Percentiles rank a stretch among this genome's conserved stretches.
phyloP scores from a whole-genome alignment of 2,329 filamentous ascomycete species.

The Eurotiales sp. region DNA sequence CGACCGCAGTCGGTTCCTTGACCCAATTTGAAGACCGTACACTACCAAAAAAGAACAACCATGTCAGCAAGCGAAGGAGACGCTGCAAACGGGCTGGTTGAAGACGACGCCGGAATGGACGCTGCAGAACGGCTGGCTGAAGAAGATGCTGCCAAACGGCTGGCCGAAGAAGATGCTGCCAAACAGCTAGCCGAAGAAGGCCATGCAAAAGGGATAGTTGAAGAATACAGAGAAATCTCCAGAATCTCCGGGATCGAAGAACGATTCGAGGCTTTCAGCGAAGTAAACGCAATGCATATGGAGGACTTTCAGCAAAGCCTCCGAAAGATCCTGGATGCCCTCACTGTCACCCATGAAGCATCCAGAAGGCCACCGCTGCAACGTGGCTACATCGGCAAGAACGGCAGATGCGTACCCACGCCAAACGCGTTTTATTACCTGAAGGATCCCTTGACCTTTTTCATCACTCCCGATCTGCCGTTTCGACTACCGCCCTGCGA shows the following conservation, averaged over 20 bases:
- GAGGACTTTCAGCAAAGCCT: neutral
- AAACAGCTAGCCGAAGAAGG: too few relatives aligned
- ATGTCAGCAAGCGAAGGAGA: too few relatives aligned
- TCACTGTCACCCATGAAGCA: neutral
- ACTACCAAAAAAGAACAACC: too few relatives aligned
- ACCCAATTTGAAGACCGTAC: too few relatives aligned
- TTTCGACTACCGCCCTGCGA: neutral
- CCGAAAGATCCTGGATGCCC: neutral
- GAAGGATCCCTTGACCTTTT: neutral
- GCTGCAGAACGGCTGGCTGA: too few relatives aligned
- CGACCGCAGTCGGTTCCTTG: too few relatives aligned
- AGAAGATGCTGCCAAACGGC: too few relatives aligned
- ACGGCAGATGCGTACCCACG: neutral
- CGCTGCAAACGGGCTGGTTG: too few relatives aligned
- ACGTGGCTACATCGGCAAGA: neutral
- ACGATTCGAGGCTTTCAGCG: neutral
- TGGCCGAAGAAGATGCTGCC: too few relatives aligned
- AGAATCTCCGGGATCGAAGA: neutral
- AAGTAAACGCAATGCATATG: neutral
- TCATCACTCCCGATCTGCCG: neutral
- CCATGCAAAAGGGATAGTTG: too few relatives aligned
- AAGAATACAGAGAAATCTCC: too few relatives aligned
- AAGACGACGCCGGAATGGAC: too few relatives aligned
- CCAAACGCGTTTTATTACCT: neutral
- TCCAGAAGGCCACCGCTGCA: neutral